phyloP scores from a whole-genome alignment of 352 stramenopile genomes.

The Globisporangium echinulatum region DNA sequence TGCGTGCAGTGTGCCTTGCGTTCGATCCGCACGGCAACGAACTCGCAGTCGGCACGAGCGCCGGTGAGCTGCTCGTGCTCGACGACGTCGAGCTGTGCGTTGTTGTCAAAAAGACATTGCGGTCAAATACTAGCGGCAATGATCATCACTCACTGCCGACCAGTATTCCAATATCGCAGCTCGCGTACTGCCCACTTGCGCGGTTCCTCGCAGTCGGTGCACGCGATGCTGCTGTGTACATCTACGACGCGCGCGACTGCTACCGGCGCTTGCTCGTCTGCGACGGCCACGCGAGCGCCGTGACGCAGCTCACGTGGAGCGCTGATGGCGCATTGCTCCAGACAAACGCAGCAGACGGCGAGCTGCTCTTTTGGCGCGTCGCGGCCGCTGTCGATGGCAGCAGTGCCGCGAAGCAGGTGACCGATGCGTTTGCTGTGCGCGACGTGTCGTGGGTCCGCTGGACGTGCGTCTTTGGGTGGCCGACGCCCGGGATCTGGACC shows the following conservation, averaged over 20 bases:
- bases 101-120: constrained; percentile 32
- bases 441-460: constrained; percentile 58
- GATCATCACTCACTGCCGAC: not conserved
- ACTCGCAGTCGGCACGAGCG: constrained; percentile 41
- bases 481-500: constrained; percentile 53
- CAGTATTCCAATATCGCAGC: constrained; percentile 16
- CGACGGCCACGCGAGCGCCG: constrained; percentile 73
- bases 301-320: constrained; percentile 87
- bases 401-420: constrained; percentile 50
- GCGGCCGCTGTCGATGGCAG: constrained; percentile 1
- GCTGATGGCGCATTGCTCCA: constrained; percentile 69
- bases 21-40: constrained; percentile 48
- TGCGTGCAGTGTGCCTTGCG: constrained; percentile 43
- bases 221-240: constrained; percentile 62
- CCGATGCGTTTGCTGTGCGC: constrained; percentile 46
- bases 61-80: constrained; percentile 48
- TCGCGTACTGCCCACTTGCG: constrained; percentile 51
- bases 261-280: constrained; percentile 63
- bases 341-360: constrained; percentile 67
- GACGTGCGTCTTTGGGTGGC: constrained; percentile 67
- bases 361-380: constrained; percentile 55
- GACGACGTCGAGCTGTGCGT: constrained; percentile 29
- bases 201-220: constrained; percentile 41
- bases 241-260: constrained; percentile 35
- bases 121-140: constrained; percentile 9